Evolutionary conservation across 176 grass and related monocot species (phyloP).

Genomic region (Dactylis glomerata): DNA sequence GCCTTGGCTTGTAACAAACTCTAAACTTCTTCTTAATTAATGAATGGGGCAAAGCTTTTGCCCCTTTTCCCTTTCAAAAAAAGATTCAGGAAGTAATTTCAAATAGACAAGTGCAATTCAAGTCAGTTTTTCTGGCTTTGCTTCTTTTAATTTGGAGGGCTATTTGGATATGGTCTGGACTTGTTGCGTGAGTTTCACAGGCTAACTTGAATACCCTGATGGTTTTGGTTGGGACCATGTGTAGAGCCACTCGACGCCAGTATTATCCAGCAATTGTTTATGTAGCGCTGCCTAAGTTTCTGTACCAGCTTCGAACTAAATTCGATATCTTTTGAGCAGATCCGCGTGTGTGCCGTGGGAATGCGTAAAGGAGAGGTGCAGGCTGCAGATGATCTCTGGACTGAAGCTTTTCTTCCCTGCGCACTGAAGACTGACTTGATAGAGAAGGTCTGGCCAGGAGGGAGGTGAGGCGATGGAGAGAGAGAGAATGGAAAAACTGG

Average conservation of each 20-base stretch:
- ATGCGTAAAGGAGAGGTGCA: slow-evolving; percentile 27
- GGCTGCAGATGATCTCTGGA: not conserved
- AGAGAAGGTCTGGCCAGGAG: slow-evolving; percentile 9
- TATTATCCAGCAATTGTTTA: not conserved
- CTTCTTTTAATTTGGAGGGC: not conserved
- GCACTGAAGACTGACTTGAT: slow-evolving; percentile 29
- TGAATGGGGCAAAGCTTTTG: no score
- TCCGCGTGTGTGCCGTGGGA: slow-evolving; percentile 27
- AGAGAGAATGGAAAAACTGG: not conserved
- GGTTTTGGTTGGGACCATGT: not conserved
- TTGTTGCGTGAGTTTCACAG: not conserved
- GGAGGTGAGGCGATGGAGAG: not conserved
- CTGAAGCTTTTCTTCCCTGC: not conserved
- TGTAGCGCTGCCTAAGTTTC: slow-evolving; percentile 27
- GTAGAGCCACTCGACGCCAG: not conserved
- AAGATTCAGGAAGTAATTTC: not conserved
- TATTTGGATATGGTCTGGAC: not conserved
- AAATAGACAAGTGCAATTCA: not conserved
- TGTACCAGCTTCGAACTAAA: slow-evolving; percentile 8
- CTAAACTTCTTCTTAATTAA: no score
- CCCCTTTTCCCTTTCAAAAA: no score
- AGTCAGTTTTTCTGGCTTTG: not conserved
- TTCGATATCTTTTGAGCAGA: slow-evolving; percentile 41
- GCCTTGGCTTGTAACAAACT: no score
- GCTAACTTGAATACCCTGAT: slow-evolving; percentile 1